Evolutionary conservation across 2,329 filamentous ascomycete genomes (phyloP).

Genomic region (Pseudocercospora musae): DNA sequence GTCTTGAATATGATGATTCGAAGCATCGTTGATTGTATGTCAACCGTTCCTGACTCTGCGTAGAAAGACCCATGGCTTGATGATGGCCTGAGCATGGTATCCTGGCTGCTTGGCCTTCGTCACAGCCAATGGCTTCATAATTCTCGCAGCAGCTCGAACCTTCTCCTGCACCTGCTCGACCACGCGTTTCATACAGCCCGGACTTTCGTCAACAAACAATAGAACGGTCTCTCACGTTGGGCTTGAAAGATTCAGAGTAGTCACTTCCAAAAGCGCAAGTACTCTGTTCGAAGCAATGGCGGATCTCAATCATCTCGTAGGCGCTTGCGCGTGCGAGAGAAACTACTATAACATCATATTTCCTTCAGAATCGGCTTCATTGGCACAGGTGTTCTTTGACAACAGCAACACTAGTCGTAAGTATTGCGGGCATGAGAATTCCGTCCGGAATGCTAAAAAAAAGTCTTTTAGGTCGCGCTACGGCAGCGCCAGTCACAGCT

Average conservation of each 20-base stretch:
- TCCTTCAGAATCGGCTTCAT: constrained; percentile 54
- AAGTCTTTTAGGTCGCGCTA: constrained; percentile 52
- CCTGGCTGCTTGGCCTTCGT: not conserved
- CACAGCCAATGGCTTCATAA: not conserved
- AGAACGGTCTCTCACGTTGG: not conserved
- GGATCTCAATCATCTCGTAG: constrained; percentile 52
- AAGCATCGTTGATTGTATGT: not conserved
- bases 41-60: not conserved
- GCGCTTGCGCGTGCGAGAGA: constrained; percentile 80
- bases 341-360: constrained; percentile 76
- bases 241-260: not conserved
- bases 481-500: constrained; percentile 70
- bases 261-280: not conserved
- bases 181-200: constrained; percentile 3
- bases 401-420: constrained; percentile 67
- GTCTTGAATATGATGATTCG: not conserved
- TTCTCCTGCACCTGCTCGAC: not conserved
- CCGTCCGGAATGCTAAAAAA: not conserved
- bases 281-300: constrained; percentile 10
- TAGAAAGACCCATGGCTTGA: not conserved
- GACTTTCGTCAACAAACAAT: constrained; percentile 2
- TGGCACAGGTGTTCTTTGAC: constrained; percentile 72
- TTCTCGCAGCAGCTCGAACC: constrained; percentile 4
- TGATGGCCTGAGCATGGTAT: constrained; percentile 1
- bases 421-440: constrained; percentile 37